These are phyloP conservation scores for Inonotus hispidus DNA, from an alignment of 1,284 basidiomycete species.

Conservation along the genomic window DNA sequence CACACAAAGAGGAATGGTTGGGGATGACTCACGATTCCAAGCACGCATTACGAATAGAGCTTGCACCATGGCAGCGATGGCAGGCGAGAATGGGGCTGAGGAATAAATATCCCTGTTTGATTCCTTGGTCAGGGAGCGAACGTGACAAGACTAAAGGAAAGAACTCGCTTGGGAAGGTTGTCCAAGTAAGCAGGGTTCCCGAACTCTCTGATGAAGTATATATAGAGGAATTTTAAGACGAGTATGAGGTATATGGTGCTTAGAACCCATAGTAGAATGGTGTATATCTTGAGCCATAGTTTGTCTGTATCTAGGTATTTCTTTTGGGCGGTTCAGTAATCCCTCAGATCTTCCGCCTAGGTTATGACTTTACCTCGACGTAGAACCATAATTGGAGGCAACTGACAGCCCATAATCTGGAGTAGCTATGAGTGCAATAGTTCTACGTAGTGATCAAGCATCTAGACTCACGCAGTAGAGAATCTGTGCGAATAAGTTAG, in stretches of 20 bases:
- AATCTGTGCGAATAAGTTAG: not conserved
- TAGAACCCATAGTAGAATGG: conserved; percentile 7
- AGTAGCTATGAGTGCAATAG: not conserved
- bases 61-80: not conserved
- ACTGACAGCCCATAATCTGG: not conserved
- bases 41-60: conserved; percentile 2
- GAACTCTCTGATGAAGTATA: conserved; percentile 3
- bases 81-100: not conserved
- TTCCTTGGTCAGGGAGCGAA: not conserved
- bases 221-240: conserved; percentile 4
- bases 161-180: not conserved
- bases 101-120: not conserved
- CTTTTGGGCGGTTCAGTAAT: not conserved
- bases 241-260: conserved; percentile 11
- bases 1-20: not conserved
- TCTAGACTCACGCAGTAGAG: not conserved
- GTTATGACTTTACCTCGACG: not conserved
- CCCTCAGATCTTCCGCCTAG: not conserved
- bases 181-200: not conserved
- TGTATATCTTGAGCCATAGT: not conserved
- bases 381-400: not conserved
- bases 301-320: conserved; percentile 4
- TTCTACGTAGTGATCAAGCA: not conserved
- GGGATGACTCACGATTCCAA: not conserved
- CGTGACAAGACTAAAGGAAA: not conserved